Percentiles rank a stretch among this genome's conserved stretches.
phyloP scores from a whole-genome alignment of 306 rosid genomes.

The Medicago truncatula region MtrunA17r5.0-ANR NC_053042.1:44383001-44383500 shows the following conservation, averaged over 20 bases:
- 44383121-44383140: neutral
- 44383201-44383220: neutral
- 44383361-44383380: too few species aligned
- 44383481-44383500: too few species aligned
- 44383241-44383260: neutral
- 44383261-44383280: neutral
- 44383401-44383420: too few species aligned
- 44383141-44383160: neutral
- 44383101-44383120: neutral
- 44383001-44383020: neutral
- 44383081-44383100: neutral
- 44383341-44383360: too few species aligned
- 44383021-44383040: too few species aligned
- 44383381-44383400: too few species aligned
- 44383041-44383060: neutral
- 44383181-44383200: neutral
- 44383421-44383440: neutral
- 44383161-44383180: neutral
- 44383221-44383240: neutral
- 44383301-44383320: neutral
- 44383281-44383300: neutral
- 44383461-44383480: neutral
- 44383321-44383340: neutral
- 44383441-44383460: slow-evolving; percentile 13
- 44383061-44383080: neutral